These are phyloP conservation scores for Orbilia ellipsospora DNA, from an alignment of 2,329 filamentous ascomycete species.

Conservation along the genomic window DNA sequence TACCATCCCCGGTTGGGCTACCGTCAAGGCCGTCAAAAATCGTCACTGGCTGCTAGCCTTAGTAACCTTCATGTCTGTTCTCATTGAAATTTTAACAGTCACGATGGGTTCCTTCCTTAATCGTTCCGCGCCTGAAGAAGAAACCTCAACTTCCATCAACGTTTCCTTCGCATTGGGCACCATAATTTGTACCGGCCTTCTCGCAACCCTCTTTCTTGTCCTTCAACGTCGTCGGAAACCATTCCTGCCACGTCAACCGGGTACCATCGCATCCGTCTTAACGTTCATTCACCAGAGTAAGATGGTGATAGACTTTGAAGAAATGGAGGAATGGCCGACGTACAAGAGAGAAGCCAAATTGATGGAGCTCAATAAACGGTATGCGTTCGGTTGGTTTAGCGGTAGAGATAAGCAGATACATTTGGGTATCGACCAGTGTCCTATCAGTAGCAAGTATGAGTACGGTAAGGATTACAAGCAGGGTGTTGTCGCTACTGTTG, in stretches of 20 bases:
- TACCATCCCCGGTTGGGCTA: slow-evolving; percentile 75
- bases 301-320: slow-evolving; percentile 81
- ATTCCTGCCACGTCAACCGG: slow-evolving; percentile 81
- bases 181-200: slow-evolving; percentile 75
- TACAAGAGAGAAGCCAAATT: slow-evolving; percentile 72
- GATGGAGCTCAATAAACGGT: slow-evolving; percentile 72
- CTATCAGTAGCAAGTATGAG: slow-evolving; percentile 46
- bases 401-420: slow-evolving; percentile 79
- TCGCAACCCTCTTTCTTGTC: slow-evolving; percentile 70
- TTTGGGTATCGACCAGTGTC: slow-evolving; percentile 76
- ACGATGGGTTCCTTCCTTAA: slow-evolving; percentile 74
- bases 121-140: slow-evolving; percentile 66
- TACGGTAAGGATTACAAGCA: slow-evolving; percentile 54
- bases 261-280: slow-evolving; percentile 79
- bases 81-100: slow-evolving; percentile 79
- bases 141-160: slow-evolving; percentile 74
- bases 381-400: slow-evolving; percentile 80
- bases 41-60: slow-evolving; percentile 74
- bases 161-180: slow-evolving; percentile 72
- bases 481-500: slow-evolving; percentile 43
- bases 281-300: slow-evolving; percentile 83
- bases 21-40: slow-evolving; percentile 72
- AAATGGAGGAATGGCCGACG: slow-evolving; percentile 73
- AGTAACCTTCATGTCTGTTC: slow-evolving; percentile 76
- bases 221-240: slow-evolving; percentile 73